A percentile compares a stretch with the other conserved stretches of the same genome.
These are phyloP conservation scores for Aquilaria yunnanensis DNA, from an alignment of 345 rosid species.

Conservation along the genomic window DNA sequence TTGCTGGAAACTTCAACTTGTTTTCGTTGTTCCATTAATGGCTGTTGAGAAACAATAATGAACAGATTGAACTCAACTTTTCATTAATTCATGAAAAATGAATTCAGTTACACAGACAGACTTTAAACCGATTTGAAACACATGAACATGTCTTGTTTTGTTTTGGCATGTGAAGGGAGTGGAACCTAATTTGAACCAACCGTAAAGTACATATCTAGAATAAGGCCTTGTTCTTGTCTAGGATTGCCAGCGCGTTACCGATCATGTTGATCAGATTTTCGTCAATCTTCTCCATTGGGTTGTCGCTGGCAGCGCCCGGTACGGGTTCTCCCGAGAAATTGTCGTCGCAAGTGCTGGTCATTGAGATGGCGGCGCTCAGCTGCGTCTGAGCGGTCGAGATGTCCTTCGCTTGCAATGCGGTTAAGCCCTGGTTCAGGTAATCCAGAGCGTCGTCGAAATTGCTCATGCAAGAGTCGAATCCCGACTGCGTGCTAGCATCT, in stretches of 20 bases:
- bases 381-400: constrained; percentile 22
- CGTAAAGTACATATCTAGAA: background rate
- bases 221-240: constrained; percentile 1
- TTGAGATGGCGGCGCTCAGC: constrained; percentile 34
- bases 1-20: too few species aligned
- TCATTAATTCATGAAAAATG: too few species aligned
- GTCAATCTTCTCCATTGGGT: constrained; percentile 12
- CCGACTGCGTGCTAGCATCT: background rate
- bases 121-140: too few species aligned
- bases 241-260: constrained; percentile 30
- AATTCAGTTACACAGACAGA: too few species aligned
- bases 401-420: constrained; percentile 21
- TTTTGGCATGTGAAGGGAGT: too few species aligned
- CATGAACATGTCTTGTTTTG: too few species aligned
- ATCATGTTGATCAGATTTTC: constrained; percentile 21
- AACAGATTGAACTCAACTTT: too few species aligned
- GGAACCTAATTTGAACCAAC: background rate
- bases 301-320: background rate
- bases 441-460: constrained; percentile 26
- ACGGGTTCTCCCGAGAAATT: constrained; percentile 15
- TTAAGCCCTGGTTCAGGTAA: constrained; percentile 24
- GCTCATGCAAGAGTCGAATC: constrained; percentile 21
- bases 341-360: constrained; percentile 25
- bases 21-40: too few species aligned
- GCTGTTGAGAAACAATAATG: too few species aligned